phyloP scores from a whole-genome alignment of 164 flowering plant genomes.

The Umbilicus rupestris region DNA sequence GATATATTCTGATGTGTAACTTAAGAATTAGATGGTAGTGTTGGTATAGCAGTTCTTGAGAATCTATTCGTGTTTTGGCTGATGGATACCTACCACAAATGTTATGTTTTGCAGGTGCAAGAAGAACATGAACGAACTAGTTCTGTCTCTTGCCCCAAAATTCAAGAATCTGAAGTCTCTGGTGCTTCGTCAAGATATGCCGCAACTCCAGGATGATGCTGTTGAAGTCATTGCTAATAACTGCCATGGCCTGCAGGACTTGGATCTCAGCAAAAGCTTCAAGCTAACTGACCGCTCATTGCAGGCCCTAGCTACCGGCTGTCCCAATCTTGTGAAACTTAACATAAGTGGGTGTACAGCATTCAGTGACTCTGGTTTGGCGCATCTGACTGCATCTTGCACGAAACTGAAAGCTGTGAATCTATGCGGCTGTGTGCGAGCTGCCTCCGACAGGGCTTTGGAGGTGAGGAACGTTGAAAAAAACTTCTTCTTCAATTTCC shows the following conservation, averaged over 20 bases:
- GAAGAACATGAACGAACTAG: conserved; percentile 76
- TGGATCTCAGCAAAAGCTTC: conserved; percentile 92
- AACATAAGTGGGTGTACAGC: conserved; percentile 87
- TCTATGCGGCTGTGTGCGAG: conserved; percentile 85
- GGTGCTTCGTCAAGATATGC: conserved; percentile 66
- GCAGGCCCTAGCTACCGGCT: conserved; percentile 72
- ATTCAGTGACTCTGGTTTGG: conserved; percentile 67
- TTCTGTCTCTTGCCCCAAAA: conserved; percentile 70
- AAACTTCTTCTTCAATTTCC: too few species aligned
- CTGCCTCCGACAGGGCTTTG: conserved; percentile 68
- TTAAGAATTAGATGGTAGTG: too few species aligned
- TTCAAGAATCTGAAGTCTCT: conserved; percentile 63
- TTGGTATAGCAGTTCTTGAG: too few species aligned
- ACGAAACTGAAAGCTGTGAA: conserved; percentile 51
- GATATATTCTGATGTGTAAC: too few species aligned
- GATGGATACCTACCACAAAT: too few species aligned
- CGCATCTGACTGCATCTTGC: conserved; percentile 49
- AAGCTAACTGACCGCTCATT: conserved; percentile 71
- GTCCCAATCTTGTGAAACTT: conserved; percentile 61
- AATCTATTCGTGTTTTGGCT: too few species aligned
- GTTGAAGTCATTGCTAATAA: conserved; percentile 55
- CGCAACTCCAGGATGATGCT: conserved; percentile 75
- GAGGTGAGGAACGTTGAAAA: conserved; percentile 34
- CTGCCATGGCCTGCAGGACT: conserved; percentile 75
- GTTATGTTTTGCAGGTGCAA: conserved; percentile 52